These are phyloP conservation scores for Choiromyces venosus DNA, from an alignment of 495 filamentous ascomycete genomes.

Conservation along the genomic window DNA sequence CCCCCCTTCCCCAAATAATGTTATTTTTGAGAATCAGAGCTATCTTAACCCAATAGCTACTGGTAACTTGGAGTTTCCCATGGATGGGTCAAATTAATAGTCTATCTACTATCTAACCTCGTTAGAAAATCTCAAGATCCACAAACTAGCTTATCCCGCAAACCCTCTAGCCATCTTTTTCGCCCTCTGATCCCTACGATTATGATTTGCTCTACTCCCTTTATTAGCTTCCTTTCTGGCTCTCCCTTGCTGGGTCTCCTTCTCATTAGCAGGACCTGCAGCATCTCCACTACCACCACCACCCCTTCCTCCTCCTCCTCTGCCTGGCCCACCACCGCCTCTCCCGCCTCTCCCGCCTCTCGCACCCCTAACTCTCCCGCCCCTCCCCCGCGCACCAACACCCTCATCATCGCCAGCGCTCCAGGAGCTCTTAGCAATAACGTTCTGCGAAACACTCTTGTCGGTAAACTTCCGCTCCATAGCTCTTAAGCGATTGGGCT, in stretches of 20 bases:
- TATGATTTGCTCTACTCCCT: slow-evolving; percentile 58
- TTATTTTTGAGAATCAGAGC: no score
- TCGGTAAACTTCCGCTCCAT: slow-evolving; percentile 60
- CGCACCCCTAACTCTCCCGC: slow-evolving; percentile 30
- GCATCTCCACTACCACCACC: slow-evolving; percentile 49
- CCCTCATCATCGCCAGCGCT: slow-evolving; percentile 46
- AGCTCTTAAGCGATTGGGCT: slow-evolving; percentile 58
- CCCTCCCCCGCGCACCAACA: slow-evolving; percentile 42
- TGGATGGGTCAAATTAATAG: neutral
- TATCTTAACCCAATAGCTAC: no score
- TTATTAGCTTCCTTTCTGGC: slow-evolving; percentile 63
- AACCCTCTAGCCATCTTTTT: slow-evolving; percentile 58
- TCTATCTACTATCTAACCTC: neutral
- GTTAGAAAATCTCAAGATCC: neutral
- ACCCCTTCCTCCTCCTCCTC: slow-evolving; percentile 51
- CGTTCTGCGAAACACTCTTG: slow-evolving; percentile 13
- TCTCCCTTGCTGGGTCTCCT: slow-evolving; percentile 55
- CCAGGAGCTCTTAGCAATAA: slow-evolving; percentile 24
- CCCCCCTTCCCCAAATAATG: no score
- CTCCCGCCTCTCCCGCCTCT: slow-evolving; percentile 12
- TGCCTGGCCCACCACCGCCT: slow-evolving; percentile 47
- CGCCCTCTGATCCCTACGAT: slow-evolving; percentile 64
- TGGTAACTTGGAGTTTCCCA: no score
- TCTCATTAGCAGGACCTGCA: slow-evolving; percentile 52
- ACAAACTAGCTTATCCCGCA: neutral